phyloP scores from a whole-genome alignment of 352 stramenopile genomes.

The Poterioochromonas sp. region DNA sequence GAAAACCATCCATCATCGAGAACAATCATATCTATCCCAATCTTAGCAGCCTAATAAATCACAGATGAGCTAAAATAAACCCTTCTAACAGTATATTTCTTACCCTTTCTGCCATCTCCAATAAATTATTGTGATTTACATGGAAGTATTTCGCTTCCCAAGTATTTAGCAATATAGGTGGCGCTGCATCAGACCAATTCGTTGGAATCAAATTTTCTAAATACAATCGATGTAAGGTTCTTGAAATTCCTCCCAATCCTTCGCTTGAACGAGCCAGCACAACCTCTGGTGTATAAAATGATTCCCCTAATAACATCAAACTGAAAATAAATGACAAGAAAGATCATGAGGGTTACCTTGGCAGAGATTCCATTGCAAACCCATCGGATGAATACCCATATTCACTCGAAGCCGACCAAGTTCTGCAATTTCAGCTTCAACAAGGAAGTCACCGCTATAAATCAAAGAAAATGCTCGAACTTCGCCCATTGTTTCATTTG shows the following conservation, averaged over 20 bases:
- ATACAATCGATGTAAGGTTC: background rate
- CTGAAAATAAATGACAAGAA: background rate
- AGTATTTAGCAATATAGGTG: constrained; percentile 8
- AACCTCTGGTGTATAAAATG: background rate
- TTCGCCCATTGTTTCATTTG: constrained; percentile 16
- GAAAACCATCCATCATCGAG: constrained; percentile 15
- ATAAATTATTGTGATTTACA: constrained; percentile 7
- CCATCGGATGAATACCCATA: constrained; percentile 15
- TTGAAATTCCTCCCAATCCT: background rate
- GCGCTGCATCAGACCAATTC: background rate
- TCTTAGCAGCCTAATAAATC: background rate
- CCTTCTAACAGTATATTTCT: background rate
- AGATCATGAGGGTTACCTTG: background rate
- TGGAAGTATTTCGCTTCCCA: constrained; percentile 27
- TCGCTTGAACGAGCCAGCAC: background rate
- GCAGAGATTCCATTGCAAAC: constrained; percentile 4
- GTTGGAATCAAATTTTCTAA: background rate
- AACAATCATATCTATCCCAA: constrained; percentile 7
- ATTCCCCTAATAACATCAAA: background rate
- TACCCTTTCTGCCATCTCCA: constrained; percentile 1
- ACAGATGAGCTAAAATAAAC: constrained; percentile 6
- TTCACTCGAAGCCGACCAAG: background rate
- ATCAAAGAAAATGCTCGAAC: constrained; percentile 6
- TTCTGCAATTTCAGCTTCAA: constrained; percentile 1
- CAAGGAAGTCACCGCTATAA: constrained; percentile 12